These are phyloP conservation scores for Amaranthus cruentus DNA, from an alignment of 148 eudicot species.

Conservation along the genomic window DNA sequence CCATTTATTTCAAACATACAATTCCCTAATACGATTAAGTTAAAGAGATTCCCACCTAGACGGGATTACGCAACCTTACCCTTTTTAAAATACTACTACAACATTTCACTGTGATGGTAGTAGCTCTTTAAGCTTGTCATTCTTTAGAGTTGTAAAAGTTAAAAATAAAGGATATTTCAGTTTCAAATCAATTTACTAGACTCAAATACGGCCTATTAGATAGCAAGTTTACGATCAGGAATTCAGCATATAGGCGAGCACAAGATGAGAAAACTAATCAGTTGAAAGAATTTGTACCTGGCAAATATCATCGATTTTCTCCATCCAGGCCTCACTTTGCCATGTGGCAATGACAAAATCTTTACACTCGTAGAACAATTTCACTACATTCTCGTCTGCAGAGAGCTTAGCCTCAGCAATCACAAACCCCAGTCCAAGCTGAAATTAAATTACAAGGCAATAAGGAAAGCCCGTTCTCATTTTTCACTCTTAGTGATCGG, in stretches of 20 bases:
- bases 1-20: too few species aligned
- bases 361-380: constrained; percentile 77
- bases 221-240: neutral
- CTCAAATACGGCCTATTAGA: too few species aligned
- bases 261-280: too few species aligned
- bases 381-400: constrained; percentile 41
- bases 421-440: constrained; percentile 83
- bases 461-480: neutral
- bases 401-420: constrained; percentile 69
- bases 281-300: constrained; percentile 41
- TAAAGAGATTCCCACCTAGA: too few species aligned
- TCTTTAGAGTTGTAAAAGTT: too few species aligned
- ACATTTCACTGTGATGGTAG: too few species aligned
- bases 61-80: too few species aligned
- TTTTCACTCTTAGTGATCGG: neutral
- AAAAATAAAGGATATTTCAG: too few species aligned
- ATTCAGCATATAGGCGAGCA: neutral
- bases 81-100: too few species aligned
- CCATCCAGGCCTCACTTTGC: constrained; percentile 61
- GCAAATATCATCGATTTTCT: constrained; percentile 75
- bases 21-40: too few species aligned
- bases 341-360: constrained; percentile 62
- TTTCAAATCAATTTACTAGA: too few species aligned
- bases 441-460: constrained; percentile 21
- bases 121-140: too few species aligned